These are phyloP conservation scores for Phytophthora vignae DNA, from an alignment of 352 stramenopile species.

Conservation along the genomic window DNA sequence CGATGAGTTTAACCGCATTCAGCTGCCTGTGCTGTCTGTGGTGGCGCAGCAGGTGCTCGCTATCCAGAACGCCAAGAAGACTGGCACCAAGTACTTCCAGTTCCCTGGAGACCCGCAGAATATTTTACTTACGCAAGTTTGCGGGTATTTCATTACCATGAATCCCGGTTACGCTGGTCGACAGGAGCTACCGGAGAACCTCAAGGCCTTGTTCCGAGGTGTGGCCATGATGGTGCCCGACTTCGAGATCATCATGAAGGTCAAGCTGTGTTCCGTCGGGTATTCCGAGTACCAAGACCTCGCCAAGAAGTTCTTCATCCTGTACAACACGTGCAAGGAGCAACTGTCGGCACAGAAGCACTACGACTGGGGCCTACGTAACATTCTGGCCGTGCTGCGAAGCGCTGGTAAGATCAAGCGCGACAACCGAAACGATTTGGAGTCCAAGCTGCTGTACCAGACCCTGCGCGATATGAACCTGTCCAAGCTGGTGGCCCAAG, in stretches of 20 bases:
- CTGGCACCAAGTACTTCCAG: constrained; percentile 95
- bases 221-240: constrained; percentile 95
- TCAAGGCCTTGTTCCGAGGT: constrained; percentile 95
- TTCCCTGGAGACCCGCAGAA: constrained; percentile 98
- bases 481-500: constrained; percentile 98
- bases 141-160: constrained; percentile 99
- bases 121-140: constrained; percentile 95
- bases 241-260: constrained; percentile 97
- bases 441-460: constrained; percentile 90
- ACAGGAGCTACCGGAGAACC: constrained; percentile 98
- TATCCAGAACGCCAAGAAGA: constrained; percentile 99
- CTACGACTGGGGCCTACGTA: constrained; percentile 93
- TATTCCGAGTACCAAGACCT: constrained; percentile 95
- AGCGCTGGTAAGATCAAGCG: constrained; percentile 93
- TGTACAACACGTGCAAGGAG: constrained; percentile 93
- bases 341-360: constrained; percentile 93
- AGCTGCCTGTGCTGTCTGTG: constrained; percentile 96
- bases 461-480: constrained; percentile 98
- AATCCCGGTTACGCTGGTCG: constrained; percentile 98
- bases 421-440: constrained; percentile 88
- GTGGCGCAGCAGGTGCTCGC: constrained; percentile 98
- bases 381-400: constrained; percentile 91
- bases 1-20: constrained; percentile 99
- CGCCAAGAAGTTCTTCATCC: constrained; percentile 93
- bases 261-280: constrained; percentile 93